A percentile compares a stretch with the other conserved stretches of the same genome.
These are phyloP conservation scores for Venturia asperata DNA, from an alignment of 2,329 filamentous ascomycete species.

Conservation along the genomic window DNA sequence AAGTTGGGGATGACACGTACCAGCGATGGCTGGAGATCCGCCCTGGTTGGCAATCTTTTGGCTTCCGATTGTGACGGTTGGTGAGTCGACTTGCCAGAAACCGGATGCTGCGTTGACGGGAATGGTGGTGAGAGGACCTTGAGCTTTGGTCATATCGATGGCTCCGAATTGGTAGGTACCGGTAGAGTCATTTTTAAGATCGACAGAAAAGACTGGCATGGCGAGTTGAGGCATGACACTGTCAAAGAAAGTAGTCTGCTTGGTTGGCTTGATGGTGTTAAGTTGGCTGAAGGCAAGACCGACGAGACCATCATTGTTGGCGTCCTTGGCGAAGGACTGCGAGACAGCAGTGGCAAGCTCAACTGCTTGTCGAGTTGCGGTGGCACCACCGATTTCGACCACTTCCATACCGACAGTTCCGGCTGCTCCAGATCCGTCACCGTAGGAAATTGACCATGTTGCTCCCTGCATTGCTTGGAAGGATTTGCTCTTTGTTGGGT, in stretches of 20 bases:
- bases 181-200: slow-evolving; percentile 52
- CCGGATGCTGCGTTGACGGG: slow-evolving; percentile 55
- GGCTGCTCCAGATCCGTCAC: slow-evolving; percentile 56
- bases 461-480: slow-evolving; percentile 44
- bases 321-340: slow-evolving; percentile 51
- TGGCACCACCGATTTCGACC: slow-evolving; percentile 60
- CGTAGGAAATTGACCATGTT: slow-evolving; percentile 60
- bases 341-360: slow-evolving; percentile 58
- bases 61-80: slow-evolving; percentile 50
- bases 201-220: slow-evolving; percentile 63
- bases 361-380: slow-evolving; percentile 56
- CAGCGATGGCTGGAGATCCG: slow-evolving; percentile 39
- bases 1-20: slow-evolving; percentile 18
- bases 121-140: slow-evolving; percentile 55
- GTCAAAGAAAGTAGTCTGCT: slow-evolving; percentile 68
- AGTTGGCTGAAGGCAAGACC: slow-evolving; percentile 60
- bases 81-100: slow-evolving; percentile 62
- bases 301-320: slow-evolving; percentile 60
- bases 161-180: slow-evolving; percentile 69
- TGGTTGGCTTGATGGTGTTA: slow-evolving; percentile 56
- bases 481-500: slow-evolving; percentile 46
- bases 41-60: slow-evolving; percentile 49
- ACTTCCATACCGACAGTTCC: slow-evolving; percentile 62
- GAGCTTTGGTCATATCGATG: slow-evolving; percentile 58
- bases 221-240: slow-evolving; percentile 56